phyloP scores from a whole-genome alignment of 2,329 filamentous ascomycete genomes.

The Apiospora malaysiana region DNA sequence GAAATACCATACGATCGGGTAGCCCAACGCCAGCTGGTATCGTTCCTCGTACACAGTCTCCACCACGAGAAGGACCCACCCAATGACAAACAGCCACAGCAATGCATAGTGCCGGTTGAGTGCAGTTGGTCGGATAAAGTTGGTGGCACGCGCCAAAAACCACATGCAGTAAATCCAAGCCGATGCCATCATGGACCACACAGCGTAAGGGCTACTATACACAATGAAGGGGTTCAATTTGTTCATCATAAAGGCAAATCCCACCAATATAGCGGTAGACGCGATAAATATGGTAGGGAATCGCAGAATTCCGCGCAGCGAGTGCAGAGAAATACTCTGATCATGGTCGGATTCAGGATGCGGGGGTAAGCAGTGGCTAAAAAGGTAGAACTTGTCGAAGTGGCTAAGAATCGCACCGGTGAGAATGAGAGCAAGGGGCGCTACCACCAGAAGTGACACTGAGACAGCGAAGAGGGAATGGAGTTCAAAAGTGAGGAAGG shows the following conservation, averaged over 20 bases:
- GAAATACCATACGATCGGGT: conserved; percentile 79
- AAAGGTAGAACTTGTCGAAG: conserved; percentile 84
- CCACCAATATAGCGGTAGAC: conserved; percentile 68
- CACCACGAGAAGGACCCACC: conserved; percentile 70
- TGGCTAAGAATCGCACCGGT: conserved; percentile 71
- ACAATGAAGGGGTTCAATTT: conserved; percentile 86
- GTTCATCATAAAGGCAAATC: conserved; percentile 71
- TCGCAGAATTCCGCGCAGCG: conserved; percentile 80
- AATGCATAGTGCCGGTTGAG: conserved; percentile 79
- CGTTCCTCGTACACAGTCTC: conserved; percentile 72
- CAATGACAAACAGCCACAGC: conserved; percentile 79
- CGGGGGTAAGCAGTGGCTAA: conserved; percentile 63
- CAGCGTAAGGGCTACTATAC: conserved; percentile 81
- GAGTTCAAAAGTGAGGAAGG: conserved; percentile 77
- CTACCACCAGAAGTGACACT: conserved; percentile 78
- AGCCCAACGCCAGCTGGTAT: conserved; percentile 51
- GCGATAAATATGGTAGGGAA: conserved; percentile 76
- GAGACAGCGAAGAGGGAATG: conserved; percentile 85
- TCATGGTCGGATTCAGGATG: conserved; percentile 63
- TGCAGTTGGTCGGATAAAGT: conserved; percentile 79
- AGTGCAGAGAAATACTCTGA: conserved; percentile 64
- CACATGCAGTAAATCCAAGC: conserved; percentile 73
- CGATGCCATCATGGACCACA: conserved; percentile 79
- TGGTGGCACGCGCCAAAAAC: conserved; percentile 81
- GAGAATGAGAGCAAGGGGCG: conserved; percentile 72